Base-by-base conservation (phyloP, 345 rosid genomes). In the Acer yangbiense region DNA sequence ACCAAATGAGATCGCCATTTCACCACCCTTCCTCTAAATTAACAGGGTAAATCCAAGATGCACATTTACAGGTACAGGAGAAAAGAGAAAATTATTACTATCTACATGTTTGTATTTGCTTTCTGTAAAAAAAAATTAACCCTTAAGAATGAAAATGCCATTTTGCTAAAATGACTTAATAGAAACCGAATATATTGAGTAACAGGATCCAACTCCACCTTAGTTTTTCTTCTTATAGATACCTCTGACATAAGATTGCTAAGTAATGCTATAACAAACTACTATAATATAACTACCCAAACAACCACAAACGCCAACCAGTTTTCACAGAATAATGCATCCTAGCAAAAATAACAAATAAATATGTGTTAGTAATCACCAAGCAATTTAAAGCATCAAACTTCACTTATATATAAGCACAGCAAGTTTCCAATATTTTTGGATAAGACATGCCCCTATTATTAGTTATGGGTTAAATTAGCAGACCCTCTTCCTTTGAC, bases 281-380 rank as follows among this genome's bases (percentile, higher is more conserved):
- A 23, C 78, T 52, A 65, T 21, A n/a, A 32, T 18, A 65, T 65
- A 54, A 65, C n/a, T 32, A 21, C 23, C 57, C 68, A 20, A 73
- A 27, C 76, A 73, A 61, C 10, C 52, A 16, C 16, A 23, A 12
- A 65, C 4, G 13, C 23, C 29, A 39, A 50, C 32, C 71, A 35
- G n/a, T 65, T 41, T 54, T 65, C 27, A 3, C 20, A 20, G 65
- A 66, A 75, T 39, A 64, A n/a, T 52, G 63, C 70, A 52, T 21
- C 23, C 63, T 23, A n/a, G 55, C 41, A 21, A 54, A 63, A 9
- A 46, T 46, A 46, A 63, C 17, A 74, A 3, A 74, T 1, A 48
- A 25, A 60, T 21, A 13, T 58, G 12, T 20, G 35, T 12, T 41
- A 58, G 66, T 39, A 1, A 12, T 43, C 46, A 43, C 58, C 39